Base-by-base conservation (phyloP, 2,329 filamentous ascomycete species). In the Monosporascus sp. region DNA sequence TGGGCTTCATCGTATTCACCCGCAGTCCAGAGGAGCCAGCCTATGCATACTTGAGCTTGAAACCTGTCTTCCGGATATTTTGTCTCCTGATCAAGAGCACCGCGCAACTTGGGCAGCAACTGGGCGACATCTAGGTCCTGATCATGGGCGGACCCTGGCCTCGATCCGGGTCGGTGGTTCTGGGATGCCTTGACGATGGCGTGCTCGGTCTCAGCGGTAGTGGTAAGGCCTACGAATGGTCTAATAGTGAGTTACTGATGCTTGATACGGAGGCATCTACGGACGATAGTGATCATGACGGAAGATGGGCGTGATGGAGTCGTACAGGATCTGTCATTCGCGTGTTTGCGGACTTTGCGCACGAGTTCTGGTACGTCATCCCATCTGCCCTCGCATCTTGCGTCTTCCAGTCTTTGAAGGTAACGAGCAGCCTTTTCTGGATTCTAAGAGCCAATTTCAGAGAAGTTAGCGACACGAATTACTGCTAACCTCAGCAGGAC, bases 271-370 rank as follows among this genome's bases (percentile, higher is more conserved):
- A 20, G 39, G 15, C 2, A 45, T 45, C 52, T 51, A 51, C 31
- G 54, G 45, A 51, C 31, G 45, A 50, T 49, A 49, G 50, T 39
- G 51, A 49, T 53, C 55, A 57, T 51, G 48, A 38, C 47, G 34
- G 47, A 47, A n/a, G 36, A 27, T 42, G 52, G 46, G 46, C 51
- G 54, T 49, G 44, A 47, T 54, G 48, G 55, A 52, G 58, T 67
- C 83, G 63, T 86, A 97, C 93, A 96, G 72, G 83, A 82, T 70
- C 89, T 83, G 56, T 89, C 83, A 41, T 91, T 87, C 62, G 91
- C 89, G 80, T 99, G 93, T 72, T 99, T 97, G 66, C 88, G 88
- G 65, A 97, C 82, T 73, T 99, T 99, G 69, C 93, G 85, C 64
- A 94, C 86, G 58, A 96, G 81, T 74, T 97, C 93, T 25, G 90